Evolutionary conservation across 257 asterid species (phyloP).

Genomic region (Datura wrightii): DNA sequence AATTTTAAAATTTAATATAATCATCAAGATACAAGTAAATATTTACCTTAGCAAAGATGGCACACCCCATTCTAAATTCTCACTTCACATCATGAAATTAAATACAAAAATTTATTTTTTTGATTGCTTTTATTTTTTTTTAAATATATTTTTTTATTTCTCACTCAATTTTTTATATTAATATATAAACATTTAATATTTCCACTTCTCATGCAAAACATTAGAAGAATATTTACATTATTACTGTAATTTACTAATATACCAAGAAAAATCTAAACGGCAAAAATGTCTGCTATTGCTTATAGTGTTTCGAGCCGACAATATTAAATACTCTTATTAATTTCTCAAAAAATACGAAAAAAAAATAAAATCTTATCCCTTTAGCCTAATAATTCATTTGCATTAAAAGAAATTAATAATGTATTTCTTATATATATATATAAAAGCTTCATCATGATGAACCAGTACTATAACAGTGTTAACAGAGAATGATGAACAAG

Average conservation of each 20-base stretch:
- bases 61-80: background rate
- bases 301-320: background rate
- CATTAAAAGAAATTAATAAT: background rate
- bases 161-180: too few relatives aligned
- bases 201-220: background rate
- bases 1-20: too few relatives aligned
- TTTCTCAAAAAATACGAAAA: background rate
- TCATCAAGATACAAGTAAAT: background rate
- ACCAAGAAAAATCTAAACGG: slow-evolving; percentile 1
- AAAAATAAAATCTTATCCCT: background rate
- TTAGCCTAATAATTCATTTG: background rate
- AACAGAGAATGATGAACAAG: background rate
- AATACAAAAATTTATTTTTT: too few relatives aligned
- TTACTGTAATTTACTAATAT: background rate
- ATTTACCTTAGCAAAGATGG: background rate
- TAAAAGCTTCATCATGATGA: background rate
- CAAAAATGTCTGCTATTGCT: background rate
- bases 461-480: background rate
- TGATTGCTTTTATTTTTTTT: too few relatives aligned
- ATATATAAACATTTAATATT: too few relatives aligned
- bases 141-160: too few relatives aligned
- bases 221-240: background rate
- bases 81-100: background rate
- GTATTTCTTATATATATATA: background rate
- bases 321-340: background rate